Evolutionary conservation across 1,284 basidiomycete genomes (phyloP), one percentile per base, ranked within the genome.

Genomic region (Calocybe gambosa): DNA sequence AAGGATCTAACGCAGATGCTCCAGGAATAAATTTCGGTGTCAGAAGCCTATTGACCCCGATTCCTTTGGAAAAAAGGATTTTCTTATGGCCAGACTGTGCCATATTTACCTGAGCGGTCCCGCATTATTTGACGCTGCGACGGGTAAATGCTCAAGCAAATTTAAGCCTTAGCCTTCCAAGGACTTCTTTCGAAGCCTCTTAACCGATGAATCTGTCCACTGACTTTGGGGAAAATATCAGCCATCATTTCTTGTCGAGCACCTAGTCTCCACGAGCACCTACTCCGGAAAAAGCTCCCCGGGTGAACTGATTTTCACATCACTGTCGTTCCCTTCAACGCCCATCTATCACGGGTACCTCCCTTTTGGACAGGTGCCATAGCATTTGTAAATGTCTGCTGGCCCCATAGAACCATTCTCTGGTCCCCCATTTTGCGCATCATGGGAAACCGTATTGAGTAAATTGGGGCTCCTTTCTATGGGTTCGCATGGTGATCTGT

Each of bases 111-210:
- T n/a, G n/a, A n/a, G n/a, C n/a, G n/a, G n/a, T n/a, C n/a, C n/a
- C n/a, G n/a, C n/a, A n/a, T n/a, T n/a, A n/a, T 5, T 26, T 9
- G 25, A 26, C 5, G 29, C 3, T 13, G 6, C 3, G 3, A 31
- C 6, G 29, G 12, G 13, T 31, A n/a, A n/a, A n/a, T 12, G 29
- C 12, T 31, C 29, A 12, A 8, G 13, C 29, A 31, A 5, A 3
- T 6, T 9, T 9, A 26, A 9, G 25, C 10, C 10, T n/a, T 8
- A n/a, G 4, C 29, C 12, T 12, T 31, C 3, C 29, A 6, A 12
- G 29, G 45, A 69, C 61, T 53, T 54, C 60, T 39, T 66, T 60
- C 56, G 62, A 62, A 54, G 58, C 61, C 40, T 49, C 36, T 12
- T 36, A 15, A 8, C 31, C 23, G 36, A 35, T 43, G n/a, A 15